A percentile compares a stretch with the other conserved stretches of the same genome.
These are phyloP conservation scores for Usnea hakonensis DNA, from an alignment of 495 filamentous ascomycete genomes.

Conservation along the genomic window DNA sequence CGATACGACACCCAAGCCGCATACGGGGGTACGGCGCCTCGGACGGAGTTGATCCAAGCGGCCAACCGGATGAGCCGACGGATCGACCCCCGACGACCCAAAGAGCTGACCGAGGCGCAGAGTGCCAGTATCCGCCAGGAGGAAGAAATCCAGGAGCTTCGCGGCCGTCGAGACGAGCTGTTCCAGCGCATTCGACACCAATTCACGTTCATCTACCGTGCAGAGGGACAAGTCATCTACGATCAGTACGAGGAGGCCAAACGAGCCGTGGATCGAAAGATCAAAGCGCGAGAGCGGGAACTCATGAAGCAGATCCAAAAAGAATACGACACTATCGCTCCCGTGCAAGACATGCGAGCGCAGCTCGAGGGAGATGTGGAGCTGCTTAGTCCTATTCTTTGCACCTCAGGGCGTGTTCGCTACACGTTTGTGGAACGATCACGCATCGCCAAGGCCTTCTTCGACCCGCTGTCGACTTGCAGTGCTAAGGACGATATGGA, in stretches of 20 bases:
- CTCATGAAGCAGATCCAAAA: conserved; percentile 2
- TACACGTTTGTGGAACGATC: conserved; percentile 1
- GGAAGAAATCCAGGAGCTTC: conserved; percentile 13
- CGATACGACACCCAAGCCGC: conserved; percentile 18
- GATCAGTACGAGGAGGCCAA: conserved; percentile 1
- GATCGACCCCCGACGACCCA: conserved; percentile 8
- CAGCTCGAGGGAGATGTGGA: not conserved
- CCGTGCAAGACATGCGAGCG: too few relatives aligned
- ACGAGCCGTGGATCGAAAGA: not conserved
- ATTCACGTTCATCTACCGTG: conserved; percentile 14
- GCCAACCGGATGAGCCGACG: conserved; percentile 14
- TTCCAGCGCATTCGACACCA: conserved; percentile 7
- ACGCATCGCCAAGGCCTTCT: conserved; percentile 1
- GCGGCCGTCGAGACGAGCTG: not conserved
- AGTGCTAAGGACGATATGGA: too few relatives aligned
- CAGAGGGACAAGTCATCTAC: conserved; percentile 12
- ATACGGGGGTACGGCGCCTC: conserved; percentile 8
- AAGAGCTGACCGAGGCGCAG: conserved; percentile 8
- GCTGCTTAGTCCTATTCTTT: not conserved
- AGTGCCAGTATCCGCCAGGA: conserved; percentile 1
- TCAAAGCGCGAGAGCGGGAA: conserved; percentile 6
- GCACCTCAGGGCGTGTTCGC: not conserved
- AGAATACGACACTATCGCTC: not conserved
- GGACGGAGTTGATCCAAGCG: conserved; percentile 11
- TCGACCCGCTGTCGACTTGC: not conserved